Evolutionary conservation across 805 yeast genomes (phyloP).

Genomic region (Sporopachydermia quercuum): DNA sequence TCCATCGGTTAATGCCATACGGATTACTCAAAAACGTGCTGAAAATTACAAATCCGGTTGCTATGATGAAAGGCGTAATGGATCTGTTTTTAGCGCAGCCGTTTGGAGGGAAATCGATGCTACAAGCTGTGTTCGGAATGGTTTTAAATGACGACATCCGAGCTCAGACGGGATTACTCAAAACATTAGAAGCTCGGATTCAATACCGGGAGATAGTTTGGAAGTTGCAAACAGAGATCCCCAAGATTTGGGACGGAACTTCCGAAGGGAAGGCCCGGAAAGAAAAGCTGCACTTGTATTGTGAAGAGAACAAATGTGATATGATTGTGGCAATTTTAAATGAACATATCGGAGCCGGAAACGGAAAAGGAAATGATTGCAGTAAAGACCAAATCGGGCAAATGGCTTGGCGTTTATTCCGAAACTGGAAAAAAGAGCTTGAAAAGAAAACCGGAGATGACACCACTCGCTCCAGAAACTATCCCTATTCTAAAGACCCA

Average conservation of each 20-base stretch:
- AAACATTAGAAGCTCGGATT: constrained; percentile 28
- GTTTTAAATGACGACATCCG: constrained; percentile 62
- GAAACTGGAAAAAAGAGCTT: constrained; percentile 21
- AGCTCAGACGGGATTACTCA: constrained; percentile 40
- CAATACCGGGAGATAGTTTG: constrained; percentile 11
- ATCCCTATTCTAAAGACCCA: constrained; percentile 18
- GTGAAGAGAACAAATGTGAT: background rate
- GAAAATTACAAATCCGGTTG: constrained; percentile 75
- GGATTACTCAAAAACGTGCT: constrained; percentile 59
- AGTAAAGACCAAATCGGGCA: constrained; percentile 6
- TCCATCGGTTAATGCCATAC: constrained; percentile 76
- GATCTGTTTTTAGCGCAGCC: constrained; percentile 77
- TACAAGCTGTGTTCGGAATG: constrained; percentile 63
- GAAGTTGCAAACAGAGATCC: constrained; percentile 11
- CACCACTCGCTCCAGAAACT: constrained; percentile 9
- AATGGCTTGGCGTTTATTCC: too few species aligned
- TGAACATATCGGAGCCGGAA: background rate
- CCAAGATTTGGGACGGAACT: constrained; percentile 16
- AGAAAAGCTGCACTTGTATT: background rate
- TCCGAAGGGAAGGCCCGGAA: constrained; percentile 16
- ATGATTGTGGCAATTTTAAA: background rate
- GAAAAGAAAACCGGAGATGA: constrained; percentile 10
- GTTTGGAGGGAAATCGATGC: constrained; percentile 46
- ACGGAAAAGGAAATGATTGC: constrained; percentile 15
- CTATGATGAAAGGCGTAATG: constrained; percentile 62